Evolutionary conservation across 306 rosid genomes (phyloP).

Genomic region (Pterocarpus santalinus): DNA sequence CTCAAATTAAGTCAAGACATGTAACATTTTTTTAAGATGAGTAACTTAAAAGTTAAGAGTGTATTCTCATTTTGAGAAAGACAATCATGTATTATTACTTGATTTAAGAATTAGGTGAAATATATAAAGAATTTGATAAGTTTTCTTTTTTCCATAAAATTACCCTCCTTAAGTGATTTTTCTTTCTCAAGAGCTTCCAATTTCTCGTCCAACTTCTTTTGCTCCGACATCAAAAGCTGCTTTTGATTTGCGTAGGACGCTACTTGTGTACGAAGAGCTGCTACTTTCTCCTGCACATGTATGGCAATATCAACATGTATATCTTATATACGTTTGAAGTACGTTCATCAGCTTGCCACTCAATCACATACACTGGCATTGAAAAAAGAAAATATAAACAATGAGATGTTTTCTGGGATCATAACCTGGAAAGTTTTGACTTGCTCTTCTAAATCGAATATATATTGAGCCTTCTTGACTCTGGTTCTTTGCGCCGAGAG

Average conservation of each 20-base stretch:
- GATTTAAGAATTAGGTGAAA: no score
- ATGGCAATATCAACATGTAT: background rate
- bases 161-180: slow-evolving; percentile 49
- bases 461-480: background rate
- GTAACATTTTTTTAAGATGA: no score
- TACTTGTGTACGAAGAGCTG: slow-evolving; percentile 47
- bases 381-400: background rate
- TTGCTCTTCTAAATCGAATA: background rate
- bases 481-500: slow-evolving; percentile 11
- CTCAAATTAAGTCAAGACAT: no score
- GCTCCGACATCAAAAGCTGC: slow-evolving; percentile 47
- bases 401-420: background rate
- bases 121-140: no score
- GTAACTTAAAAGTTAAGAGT: no score
- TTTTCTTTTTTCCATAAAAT: background rate
- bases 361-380: no score
- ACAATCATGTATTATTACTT: background rate
- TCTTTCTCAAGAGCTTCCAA: slow-evolving; percentile 23
- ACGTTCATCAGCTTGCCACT: no score
- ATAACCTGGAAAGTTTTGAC: background rate
- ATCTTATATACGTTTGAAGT: no score
- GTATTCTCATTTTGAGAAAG: background rate
- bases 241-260: slow-evolving; percentile 41
- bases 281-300: slow-evolving; percentile 50
- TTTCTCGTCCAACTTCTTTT: slow-evolving; percentile 38